Conservation (phyloP, 257 asterid species). For the Galeopsis tetrahit region DNA sequence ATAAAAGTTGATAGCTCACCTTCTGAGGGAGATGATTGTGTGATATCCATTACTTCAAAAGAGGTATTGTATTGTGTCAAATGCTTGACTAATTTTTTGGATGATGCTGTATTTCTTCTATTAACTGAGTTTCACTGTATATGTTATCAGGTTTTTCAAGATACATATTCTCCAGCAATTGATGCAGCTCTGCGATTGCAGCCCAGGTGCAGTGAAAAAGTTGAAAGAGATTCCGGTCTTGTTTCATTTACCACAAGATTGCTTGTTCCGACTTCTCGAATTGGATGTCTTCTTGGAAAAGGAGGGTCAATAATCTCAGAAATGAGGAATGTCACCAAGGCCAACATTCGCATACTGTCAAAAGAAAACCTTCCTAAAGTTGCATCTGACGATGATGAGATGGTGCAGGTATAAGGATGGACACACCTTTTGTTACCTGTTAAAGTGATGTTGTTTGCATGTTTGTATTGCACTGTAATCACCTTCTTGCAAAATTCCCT, state of each 20-base stretch:
- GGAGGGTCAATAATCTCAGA: conserved; percentile 95
- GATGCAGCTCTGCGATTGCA: conserved; percentile 93
- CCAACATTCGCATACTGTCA: conserved; percentile 83
- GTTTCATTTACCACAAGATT: conserved; percentile 75
- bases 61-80: conserved; percentile 55
- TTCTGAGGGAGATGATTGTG: conserved; percentile 85
- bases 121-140: conserved; percentile 24
- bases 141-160: conserved; percentile 63
- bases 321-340: conserved; percentile 88
- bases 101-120: conserved; percentile 7
- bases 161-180: conserved; percentile 77
- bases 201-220: conserved; percentile 96
- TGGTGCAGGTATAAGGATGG: conserved; percentile 78
- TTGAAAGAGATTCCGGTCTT: conserved; percentile 90
- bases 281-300: conserved; percentile 97
- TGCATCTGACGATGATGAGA: conserved; percentile 93
- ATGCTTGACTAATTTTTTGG: conserved; percentile 22
- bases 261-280: conserved; percentile 84
- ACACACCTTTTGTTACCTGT: conserved; percentile 17
- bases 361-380: conserved; percentile 91
- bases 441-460: not conserved
- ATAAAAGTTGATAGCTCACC: conserved; percentile 86
- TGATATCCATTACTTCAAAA: conserved; percentile 72
- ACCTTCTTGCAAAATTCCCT: not conserved
- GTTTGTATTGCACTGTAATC: conserved; percentile 1